Evolutionary conservation across 257 asterid genomes (phyloP).

Genomic region (Solanum medicagineum): DNA sequence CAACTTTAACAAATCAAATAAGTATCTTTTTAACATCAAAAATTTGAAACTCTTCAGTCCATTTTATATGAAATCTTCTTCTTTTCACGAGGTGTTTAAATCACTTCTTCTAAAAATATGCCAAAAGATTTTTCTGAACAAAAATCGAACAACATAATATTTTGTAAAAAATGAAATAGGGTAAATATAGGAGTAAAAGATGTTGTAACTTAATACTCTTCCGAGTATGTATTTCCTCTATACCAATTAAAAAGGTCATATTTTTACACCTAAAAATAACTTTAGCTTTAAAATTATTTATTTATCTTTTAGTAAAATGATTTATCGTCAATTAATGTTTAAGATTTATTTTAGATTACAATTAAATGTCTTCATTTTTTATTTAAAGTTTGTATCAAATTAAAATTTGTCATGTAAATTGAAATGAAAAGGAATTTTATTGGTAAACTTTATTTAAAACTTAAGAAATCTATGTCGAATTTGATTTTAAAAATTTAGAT

Average conservation of each 20-base stretch:
- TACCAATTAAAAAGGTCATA: neutral
- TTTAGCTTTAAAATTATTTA: no score
- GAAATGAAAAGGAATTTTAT: no score
- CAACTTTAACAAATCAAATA: neutral
- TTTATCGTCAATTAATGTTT: no score
- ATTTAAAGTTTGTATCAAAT: no score
- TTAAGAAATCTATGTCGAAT: neutral
- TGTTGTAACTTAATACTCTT: neutral
- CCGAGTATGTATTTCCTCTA: neutral
- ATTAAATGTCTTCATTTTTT: no score
- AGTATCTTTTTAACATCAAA: neutral
- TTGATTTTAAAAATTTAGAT: neutral
- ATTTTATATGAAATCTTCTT: neutral
- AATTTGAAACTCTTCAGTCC: neutral
- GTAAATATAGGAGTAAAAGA: no score
- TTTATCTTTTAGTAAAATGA: no score
- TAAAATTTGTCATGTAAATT: no score
- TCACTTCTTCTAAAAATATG: neutral
- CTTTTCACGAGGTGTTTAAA: neutral
- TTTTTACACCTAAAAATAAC: neutral
- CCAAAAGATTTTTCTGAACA: no score
- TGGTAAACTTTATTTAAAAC: neutral
- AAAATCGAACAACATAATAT: no score
- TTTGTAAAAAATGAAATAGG: no score
- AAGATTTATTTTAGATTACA: no score